Evolutionary conservation across 345 rosid genomes (phyloP).

Genomic region (Boechera divaricarpa): DNA sequence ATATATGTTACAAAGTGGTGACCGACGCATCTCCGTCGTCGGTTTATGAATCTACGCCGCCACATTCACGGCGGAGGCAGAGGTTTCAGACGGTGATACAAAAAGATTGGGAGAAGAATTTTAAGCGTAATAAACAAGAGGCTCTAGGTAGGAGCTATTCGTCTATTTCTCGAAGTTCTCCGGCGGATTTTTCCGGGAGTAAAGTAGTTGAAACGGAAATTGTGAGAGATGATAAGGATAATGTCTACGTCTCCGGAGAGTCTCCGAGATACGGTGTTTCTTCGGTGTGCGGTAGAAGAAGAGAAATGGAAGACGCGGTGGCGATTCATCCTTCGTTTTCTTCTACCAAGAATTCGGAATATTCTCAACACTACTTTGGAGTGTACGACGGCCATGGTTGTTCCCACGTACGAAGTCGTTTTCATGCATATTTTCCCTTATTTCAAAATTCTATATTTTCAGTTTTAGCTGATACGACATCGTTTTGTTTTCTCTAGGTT

Average conservation of each 20-base stretch:
- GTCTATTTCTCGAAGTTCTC: not conserved
- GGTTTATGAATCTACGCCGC: constrained; percentile 42
- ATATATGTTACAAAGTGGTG: constrained; percentile 57
- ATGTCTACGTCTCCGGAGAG: too few species aligned
- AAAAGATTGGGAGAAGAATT: constrained; percentile 35
- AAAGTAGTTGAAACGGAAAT: not conserved
- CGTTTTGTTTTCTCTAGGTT: constrained; percentile 46
- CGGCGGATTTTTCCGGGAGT: too few species aligned
- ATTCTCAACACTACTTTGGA: constrained; percentile 59
- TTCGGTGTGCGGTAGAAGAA: constrained; percentile 78
- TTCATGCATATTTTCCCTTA: not conserved
- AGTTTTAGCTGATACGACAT: constrained; percentile 7
- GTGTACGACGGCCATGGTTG: constrained; percentile 82
- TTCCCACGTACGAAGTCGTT: constrained; percentile 57
- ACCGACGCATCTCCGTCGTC: constrained; percentile 47
- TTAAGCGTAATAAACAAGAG: constrained; percentile 52
- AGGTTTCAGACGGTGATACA: constrained; percentile 43
- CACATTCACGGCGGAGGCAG: constrained; percentile 54
- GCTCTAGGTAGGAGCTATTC: not conserved
- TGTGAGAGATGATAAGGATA: not conserved
- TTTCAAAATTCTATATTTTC: too few species aligned
- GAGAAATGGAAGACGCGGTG: constrained; percentile 88
- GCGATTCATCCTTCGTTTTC: constrained; percentile 60
- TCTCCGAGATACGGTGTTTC: constrained; percentile 60
- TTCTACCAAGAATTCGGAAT: not conserved